Conservation (phyloP, 2,329 filamentous ascomycete species). For the Trichoderma koningiopsis region DNA sequence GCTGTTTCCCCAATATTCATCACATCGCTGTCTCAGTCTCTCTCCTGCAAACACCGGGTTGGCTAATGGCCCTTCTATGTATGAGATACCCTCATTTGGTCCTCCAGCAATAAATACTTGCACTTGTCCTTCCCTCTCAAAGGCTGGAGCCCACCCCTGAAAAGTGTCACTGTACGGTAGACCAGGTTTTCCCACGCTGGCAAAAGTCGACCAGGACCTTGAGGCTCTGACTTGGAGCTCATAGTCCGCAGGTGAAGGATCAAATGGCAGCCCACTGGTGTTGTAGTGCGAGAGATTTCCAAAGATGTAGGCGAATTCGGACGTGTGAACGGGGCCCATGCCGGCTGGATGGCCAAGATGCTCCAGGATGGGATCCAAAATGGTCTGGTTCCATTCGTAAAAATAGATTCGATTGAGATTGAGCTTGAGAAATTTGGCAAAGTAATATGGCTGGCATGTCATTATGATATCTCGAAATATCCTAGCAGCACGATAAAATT, state of each 20-base stretch:
- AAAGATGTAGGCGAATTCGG: conserved; percentile 57
- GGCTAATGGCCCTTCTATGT: conserved; percentile 40
- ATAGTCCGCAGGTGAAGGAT: conserved; percentile 44
- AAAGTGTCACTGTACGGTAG: conserved; percentile 42
- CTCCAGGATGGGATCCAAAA: conserved; percentile 49
- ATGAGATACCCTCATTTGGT: conserved; percentile 45
- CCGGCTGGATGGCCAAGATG: conserved; percentile 39
- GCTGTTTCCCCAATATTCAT: conserved; percentile 47
- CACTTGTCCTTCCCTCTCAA: conserved; percentile 32
- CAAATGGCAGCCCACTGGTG: conserved; percentile 38
- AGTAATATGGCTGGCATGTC: conserved; percentile 50
- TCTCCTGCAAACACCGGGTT: conserved; percentile 43
- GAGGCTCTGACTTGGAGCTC: conserved; percentile 44
- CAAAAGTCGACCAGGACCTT: conserved; percentile 52
- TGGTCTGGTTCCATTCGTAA: conserved; percentile 57
- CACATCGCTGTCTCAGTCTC: conserved; percentile 50
- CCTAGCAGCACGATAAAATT: conserved; percentile 53
- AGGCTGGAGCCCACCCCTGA: conserved; percentile 45
- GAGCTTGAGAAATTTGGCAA: conserved; percentile 43
- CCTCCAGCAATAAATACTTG: conserved; percentile 50
- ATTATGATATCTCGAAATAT: conserved; percentile 56
- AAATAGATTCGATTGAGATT: conserved; percentile 48
- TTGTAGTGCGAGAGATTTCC: conserved; percentile 50
- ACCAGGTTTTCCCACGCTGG: conserved; percentile 42
- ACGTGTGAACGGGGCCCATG: conserved; percentile 52